Conservation (phyloP, 306 rosid species). For the Sphenostylis stenocarpa region DNA sequence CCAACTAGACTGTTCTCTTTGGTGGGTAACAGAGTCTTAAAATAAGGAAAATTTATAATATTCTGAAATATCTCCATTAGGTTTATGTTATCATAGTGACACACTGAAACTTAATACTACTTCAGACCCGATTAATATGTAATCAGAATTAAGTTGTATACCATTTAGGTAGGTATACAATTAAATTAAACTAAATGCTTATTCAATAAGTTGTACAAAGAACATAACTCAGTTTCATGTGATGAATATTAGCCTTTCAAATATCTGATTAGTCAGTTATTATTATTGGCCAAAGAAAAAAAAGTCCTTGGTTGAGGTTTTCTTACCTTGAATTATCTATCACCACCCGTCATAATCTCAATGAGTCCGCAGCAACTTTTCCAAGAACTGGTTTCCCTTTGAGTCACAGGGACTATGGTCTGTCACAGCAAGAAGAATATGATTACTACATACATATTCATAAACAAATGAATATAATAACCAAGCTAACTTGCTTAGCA, state of each 20-base stretch:
- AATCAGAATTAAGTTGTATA: background rate
- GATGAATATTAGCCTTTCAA: background rate
- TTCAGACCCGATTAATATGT: background rate
- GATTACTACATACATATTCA: background rate
- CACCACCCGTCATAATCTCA: conserved; percentile 46
- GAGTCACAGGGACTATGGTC: conserved; percentile 35
- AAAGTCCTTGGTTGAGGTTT: background rate
- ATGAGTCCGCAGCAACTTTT: conserved; percentile 74
- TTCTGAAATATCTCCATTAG: background rate
- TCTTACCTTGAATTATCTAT: conserved; percentile 58
- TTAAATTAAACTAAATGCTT: background rate
- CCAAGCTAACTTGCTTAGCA: background rate
- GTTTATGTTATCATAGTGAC: background rate
- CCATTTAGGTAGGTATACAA: background rate
- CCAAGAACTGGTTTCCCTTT: conserved; percentile 54
- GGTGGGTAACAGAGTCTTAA: background rate
- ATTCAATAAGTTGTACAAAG: background rate
- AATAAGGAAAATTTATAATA: background rate
- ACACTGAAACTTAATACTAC: background rate
- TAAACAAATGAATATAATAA: background rate
- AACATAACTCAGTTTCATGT: background rate
- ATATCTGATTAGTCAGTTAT: background rate
- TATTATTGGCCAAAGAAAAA: background rate
- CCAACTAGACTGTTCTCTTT: conserved; percentile 12
- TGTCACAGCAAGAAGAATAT: conserved; percentile 26